Evolutionary conservation across 2,329 filamentous ascomycete species (phyloP), one percentile per base, ranked within the genome.

Genomic region (Talaromyces sp.): DNA sequence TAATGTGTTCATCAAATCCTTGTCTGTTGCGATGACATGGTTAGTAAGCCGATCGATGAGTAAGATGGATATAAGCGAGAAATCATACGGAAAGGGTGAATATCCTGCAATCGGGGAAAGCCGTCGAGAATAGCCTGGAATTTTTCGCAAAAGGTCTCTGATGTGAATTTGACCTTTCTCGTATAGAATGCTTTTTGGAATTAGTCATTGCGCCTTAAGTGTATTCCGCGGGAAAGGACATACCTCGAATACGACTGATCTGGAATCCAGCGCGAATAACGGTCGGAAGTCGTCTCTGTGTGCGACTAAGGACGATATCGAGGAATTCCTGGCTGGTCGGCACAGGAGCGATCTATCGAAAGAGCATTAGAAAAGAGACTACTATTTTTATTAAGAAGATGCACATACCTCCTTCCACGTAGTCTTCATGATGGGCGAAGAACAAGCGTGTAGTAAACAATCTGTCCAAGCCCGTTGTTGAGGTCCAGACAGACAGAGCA

Each of bases 191-290:
- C 88, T 87, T 64, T 59, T 55, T 21, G 37, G 41, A 15, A 19
- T 52, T 39, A 52, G 48, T 17, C 10, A 21, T 17, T 36, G 35
- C 19, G n/a, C 19, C 2, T 5, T 11, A 3, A 9, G 6, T 11
- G 13, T 19, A 19, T 11, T 48, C n/a, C n/a, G 15, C n/a, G 19
- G n/a, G 21, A 39, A 15, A 15, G 11, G 9, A 41, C 65, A 63
- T 71, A 80, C 78, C 75, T 77, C 93, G 83, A 69, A 97, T 97
- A 83, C 93, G 86, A 73, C 86, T 89, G 73, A 97, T 97, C 77
- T 96, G 89, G 82, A 99, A 99, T 60, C 94, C 94, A 40, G 92
- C 85, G 69, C 94, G 86, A 72, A 99, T 97, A 80, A 97, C 91
- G 51, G 91, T 99, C 13, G 94, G 94, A 63, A 99, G 81, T 62